Evolutionary conservation across 192 early-diverging fungal species (phyloP).

Genomic region (Gigaspora rosea): DNA sequence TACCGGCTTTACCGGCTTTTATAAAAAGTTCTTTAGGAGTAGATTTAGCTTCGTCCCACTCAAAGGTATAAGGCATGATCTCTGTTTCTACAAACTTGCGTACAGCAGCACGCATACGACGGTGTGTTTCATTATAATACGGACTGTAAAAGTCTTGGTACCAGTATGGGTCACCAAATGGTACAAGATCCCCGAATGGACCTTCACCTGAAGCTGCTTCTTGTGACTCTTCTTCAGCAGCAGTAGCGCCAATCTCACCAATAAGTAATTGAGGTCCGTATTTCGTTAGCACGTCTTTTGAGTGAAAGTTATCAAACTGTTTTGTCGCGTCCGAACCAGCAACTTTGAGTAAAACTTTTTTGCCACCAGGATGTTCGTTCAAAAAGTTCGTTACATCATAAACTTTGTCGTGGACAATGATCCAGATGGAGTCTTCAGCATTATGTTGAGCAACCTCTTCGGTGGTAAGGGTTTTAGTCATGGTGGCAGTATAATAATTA

Average conservation of each 20-base stretch:
- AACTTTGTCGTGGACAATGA: conserved; percentile 64
- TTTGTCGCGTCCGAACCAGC: conserved; percentile 81
- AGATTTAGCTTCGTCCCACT: conserved; percentile 83
- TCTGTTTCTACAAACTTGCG: conserved; percentile 80
- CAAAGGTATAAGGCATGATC: conserved; percentile 71
- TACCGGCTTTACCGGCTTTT: conserved; percentile 75
- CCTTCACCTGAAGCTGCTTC: conserved; percentile 49
- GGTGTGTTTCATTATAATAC: conserved; percentile 80
- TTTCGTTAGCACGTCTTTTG: conserved; percentile 62
- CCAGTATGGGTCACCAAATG: conserved; percentile 82
- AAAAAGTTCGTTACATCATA: conserved; percentile 62
- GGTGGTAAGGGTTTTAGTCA: conserved; percentile 41
- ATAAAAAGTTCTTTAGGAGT: conserved; percentile 71
- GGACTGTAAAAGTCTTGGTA: conserved; percentile 65
- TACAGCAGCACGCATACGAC: conserved; percentile 58
- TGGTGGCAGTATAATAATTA: not conserved
- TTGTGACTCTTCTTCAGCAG: conserved; percentile 29
- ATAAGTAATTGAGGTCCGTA: conserved; percentile 62
- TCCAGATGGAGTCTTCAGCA: conserved; percentile 67
- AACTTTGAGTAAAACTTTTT: conserved; percentile 76
- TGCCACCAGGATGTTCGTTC: conserved; percentile 61
- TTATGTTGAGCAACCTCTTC: conserved; percentile 77
- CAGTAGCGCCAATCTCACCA: conserved; percentile 61
- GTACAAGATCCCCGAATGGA: conserved; percentile 74
- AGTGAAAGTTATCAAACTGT: conserved; percentile 88